Base-by-base conservation (phyloP, 495 filamentous ascomycete genomes). In the Cercophora sp. region DNA sequence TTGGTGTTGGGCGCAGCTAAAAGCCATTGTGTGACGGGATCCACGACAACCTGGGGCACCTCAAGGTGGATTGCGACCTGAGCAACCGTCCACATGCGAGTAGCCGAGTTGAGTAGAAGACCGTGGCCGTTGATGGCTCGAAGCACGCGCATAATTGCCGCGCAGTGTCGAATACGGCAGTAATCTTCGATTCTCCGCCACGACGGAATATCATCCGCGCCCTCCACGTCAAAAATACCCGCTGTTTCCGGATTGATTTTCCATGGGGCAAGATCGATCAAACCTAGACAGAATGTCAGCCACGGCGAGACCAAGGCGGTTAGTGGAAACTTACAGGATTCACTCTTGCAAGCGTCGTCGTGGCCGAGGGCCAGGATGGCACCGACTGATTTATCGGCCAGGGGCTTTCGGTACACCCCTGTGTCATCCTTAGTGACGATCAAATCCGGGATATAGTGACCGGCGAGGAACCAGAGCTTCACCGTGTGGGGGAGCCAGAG, bases 81-180 rank as follows among this genome's bases (percentile, higher is more conserved):
- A 13, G 80, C 80, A 13, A 83, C 76, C 1, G 82, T 85, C 76
- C 79, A 86, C 41, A 85, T 60, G 22, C 84, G 82, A 31, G 77
- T 69, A n/a, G 84, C 82, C 0, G 83, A 85, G 57, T 86, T 78
- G n/a, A 87, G 62, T 2, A 70, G 62, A 1, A 81, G 68, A 35
- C 70, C 66, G 0, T 73, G 44, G 11, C 75, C 77, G 43, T 79
- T 69, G 25, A 85, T 68, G 23, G 70, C 74, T 51, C 72, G 66
- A 10, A 87, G 66, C 4, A 86, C 64, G 8, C 82, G 73, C 31
- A 84, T 72, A 13, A 86, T 82, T 23, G 76, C 76, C n/a, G 70
- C 76, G 8, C 79, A 72, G 60, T 86, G 84, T 5, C 84, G 78
- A 24, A 77, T 68, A 0, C 73, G 73, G 18, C 80, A 84, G 58